Base-by-base conservation (phyloP, 2,329 filamentous ascomycete genomes). In the Westerdykella sp. region DNA sequence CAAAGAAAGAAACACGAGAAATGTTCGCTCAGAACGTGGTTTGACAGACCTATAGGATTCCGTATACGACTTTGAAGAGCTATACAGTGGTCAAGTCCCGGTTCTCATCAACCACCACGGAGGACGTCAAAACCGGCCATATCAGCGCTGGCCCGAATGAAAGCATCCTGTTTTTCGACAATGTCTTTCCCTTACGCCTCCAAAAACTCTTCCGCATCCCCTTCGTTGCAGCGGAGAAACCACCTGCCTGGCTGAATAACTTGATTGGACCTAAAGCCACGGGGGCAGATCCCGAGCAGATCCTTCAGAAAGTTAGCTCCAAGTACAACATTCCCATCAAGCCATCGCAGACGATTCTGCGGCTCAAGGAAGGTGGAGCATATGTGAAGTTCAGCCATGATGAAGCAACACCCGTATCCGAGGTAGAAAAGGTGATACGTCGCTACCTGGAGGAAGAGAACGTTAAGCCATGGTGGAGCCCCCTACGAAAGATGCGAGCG, bases 381-480 rank as follows among this genome's bases (percentile, higher is more conserved):
- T 97, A 94, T 63, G 83, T 97, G 64, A 96, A 94, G 65, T 89
- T 94, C 61, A 77, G 76, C 13, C 79, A 79, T 52, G 72, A 74
- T 62, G 69, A 37, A 56, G 73, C 38, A 60, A 53, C 64, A 45
- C 55, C 72, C 43, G 63, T 74, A 2, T 69, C 71, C 15, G 76
- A 81, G 22, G 73, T 87, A 12, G 81, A 83, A 68, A 73, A 71
- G 15, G 73, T 72, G 2, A 69, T 95, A 4, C 71, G 76, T 18
- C 70, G 79, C 25, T 76, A 84, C 50, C 72, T 97, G 1, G 71
- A 77, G 44, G 73, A 87, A 46, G 76, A 83, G 13, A 84, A 84
- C 0, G 78, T 95, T 31, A 87, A 82, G 47, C 90, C 91, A 2
- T 95, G 90, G 86, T 96, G 93, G 72, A 94, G 84, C 54, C 89